These are phyloP conservation scores for Coniochaeta ligniaria DNA, from an alignment of 2,329 filamentous ascomycete species.

Conservation along the genomic window DNA sequence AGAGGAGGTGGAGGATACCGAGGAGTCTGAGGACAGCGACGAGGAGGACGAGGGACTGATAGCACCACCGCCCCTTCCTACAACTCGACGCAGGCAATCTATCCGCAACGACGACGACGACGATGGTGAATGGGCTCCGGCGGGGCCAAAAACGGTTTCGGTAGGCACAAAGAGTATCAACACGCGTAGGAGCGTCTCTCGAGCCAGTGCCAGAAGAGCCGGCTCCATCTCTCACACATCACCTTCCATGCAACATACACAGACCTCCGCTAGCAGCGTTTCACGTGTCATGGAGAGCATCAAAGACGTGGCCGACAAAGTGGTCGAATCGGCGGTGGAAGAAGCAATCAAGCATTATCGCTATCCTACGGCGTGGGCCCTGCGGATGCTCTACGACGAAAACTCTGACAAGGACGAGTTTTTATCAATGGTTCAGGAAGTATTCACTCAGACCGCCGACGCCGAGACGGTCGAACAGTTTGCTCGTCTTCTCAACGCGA, in stretches of 20 bases:
- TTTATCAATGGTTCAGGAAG: slow-evolving; percentile 48
- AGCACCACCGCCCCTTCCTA: not conserved
- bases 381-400: slow-evolving; percentile 54
- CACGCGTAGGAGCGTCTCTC: slow-evolving; percentile 3
- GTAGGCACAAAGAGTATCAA: not conserved
- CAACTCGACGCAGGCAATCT: slow-evolving; percentile 7
- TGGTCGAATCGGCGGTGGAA: slow-evolving; percentile 51
- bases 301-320: slow-evolving; percentile 39
- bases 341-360: slow-evolving; percentile 48
- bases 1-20: slow-evolving; percentile 18
- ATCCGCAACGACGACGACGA: slow-evolving; percentile 25
- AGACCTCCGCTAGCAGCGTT: slow-evolving; percentile 6
- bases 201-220: slow-evolving; percentile 4
- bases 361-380: slow-evolving; percentile 56
- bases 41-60: slow-evolving; percentile 15
- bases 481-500: slow-evolving; percentile 38
- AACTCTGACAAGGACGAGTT: slow-evolving; percentile 42
- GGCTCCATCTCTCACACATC: slow-evolving; percentile 2
- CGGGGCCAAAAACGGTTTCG: slow-evolving; percentile 16
- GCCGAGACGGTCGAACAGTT: slow-evolving; percentile 44
- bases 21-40: slow-evolving; percentile 6
- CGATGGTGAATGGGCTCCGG: slow-evolving; percentile 31
- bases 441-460: slow-evolving; percentile 52
- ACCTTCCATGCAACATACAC: slow-evolving; percentile 16
- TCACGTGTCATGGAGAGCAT: slow-evolving; percentile 18